These are phyloP conservation scores for Alopecurus myosuroides DNA, from an alignment of 176 grass and related monocot genomes.

Conservation along the genomic window DNA sequence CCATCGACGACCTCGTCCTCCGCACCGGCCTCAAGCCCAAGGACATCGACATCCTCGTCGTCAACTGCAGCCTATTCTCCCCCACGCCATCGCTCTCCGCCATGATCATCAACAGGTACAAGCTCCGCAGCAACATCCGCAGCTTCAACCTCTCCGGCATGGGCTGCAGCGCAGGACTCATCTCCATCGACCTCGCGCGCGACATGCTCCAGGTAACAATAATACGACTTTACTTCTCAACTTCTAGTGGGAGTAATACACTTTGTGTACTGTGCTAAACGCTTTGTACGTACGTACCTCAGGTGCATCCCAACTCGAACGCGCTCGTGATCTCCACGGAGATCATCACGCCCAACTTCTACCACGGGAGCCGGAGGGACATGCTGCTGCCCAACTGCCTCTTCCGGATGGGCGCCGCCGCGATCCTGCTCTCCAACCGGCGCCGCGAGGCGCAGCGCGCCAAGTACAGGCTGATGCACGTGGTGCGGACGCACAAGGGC, in stretches of 20 bases:
- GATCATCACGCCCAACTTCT: conserved; percentile 95
- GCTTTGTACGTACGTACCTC: too few relatives aligned
- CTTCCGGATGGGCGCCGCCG: conserved; percentile 88
- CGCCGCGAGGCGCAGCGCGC: conserved; percentile 58
- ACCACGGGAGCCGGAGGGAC: conserved; percentile 52
- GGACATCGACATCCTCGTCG: conserved; percentile 86
- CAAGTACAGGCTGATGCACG: conserved; percentile 84
- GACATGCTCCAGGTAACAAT: conserved; percentile 91
- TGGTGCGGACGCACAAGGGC: conserved; percentile 86
- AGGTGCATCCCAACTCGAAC: conserved; percentile 78
- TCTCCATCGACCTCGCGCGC: conserved; percentile 77
- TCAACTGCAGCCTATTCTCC: conserved; percentile 91
- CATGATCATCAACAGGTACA: conserved; percentile 97
- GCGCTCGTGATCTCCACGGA: conserved; percentile 85
- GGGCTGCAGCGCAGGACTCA: conserved; percentile 85
- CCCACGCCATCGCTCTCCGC: conserved; percentile 83
- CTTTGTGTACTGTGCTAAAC: too few relatives aligned
- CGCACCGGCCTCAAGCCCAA: conserved; percentile 68
- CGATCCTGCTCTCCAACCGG: conserved; percentile 78
- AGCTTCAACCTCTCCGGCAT: conserved; percentile 97
- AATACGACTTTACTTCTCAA: too few relatives aligned
- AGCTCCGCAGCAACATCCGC: conserved; percentile 75
- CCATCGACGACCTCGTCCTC: conserved; percentile 73
- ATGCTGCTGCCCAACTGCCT: conserved; percentile 94
- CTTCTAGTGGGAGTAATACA: too few relatives aligned